These are phyloP conservation scores for Pyrus bretschneideri DNA, from an alignment of 306 rosid species.

Conservation along the genomic window DNA sequence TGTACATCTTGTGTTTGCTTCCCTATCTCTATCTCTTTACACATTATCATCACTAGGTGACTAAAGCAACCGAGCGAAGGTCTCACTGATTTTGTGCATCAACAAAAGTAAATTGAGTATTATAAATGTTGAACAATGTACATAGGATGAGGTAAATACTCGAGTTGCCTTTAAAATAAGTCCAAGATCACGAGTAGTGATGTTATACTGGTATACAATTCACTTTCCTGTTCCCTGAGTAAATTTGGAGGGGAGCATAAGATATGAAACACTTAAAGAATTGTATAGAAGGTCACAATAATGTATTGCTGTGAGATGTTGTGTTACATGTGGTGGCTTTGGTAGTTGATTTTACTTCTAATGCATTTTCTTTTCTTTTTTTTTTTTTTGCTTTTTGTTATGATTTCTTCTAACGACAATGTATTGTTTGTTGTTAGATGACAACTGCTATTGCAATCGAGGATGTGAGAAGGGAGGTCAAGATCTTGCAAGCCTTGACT, in stretches of 20 bases:
- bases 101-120: not conserved
- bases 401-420: constrained; percentile 1
- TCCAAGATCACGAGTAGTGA: not conserved
- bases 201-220: not conserved
- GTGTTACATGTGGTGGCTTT: not conserved
- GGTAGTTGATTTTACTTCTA: not conserved
- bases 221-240: not conserved
- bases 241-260: not conserved
- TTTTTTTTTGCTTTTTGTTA: not conserved
- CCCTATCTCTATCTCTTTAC: too few relatives aligned
- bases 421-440: constrained; percentile 52
- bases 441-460: constrained; percentile 95
- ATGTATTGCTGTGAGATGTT: not conserved
- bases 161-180: not conserved
- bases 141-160: not conserved
- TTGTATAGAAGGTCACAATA: not conserved
- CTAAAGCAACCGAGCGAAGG: too few relatives aligned
- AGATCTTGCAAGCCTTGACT: constrained; percentile 82
- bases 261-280: not conserved
- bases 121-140: not conserved
- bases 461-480: constrained; percentile 98
- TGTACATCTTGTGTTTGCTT: too few relatives aligned
- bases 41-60: too few relatives aligned
- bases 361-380: not conserved
- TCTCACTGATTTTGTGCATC: too few relatives aligned